Evolutionary conservation across 2,329 filamentous ascomycete genomes (phyloP).

Genomic region (Cryphonectria carpinicola): DNA sequence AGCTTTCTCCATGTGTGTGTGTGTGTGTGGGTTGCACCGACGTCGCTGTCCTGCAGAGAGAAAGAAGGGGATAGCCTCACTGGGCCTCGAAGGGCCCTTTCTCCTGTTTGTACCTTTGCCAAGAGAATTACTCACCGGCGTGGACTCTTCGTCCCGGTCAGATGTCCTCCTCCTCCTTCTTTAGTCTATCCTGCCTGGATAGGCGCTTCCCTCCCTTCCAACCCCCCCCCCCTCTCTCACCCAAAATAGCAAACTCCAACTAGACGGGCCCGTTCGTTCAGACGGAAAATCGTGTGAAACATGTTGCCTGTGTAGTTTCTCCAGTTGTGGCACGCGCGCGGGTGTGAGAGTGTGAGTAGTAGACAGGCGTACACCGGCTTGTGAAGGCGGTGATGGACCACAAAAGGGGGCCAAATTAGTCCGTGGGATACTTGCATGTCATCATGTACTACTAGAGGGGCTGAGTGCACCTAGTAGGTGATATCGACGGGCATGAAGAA

Average conservation of each 20-base stretch:
- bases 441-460: conserved; percentile 1
- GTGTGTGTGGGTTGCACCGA: conserved; percentile 6
- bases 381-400: conserved; percentile 7
- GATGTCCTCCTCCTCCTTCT: conserved; percentile 9
- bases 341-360: conserved; percentile 12
- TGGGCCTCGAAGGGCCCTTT: not conserved
- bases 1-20: not conserved
- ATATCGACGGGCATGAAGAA: not conserved
- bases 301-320: conserved; percentile 8
- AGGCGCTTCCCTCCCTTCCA: conserved; percentile 19
- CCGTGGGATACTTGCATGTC: conserved; percentile 1
- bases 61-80: conserved; percentile 9
- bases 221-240: no score
- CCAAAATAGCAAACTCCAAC: conserved; percentile 27
- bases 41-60: conserved; percentile 11
- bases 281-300: conserved; percentile 24
- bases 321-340: conserved; percentile 16
- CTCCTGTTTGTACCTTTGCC: not conserved
- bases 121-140: conserved; percentile 7
- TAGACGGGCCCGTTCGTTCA: conserved; percentile 16
- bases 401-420: conserved; percentile 1
- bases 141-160: conserved; percentile 7
- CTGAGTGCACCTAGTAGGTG: not conserved
- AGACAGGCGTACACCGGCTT: not conserved
- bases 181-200: conserved; percentile 20